Conservation (phyloP, 306 rosid genomes). For the Cercis canadensis region DNA sequence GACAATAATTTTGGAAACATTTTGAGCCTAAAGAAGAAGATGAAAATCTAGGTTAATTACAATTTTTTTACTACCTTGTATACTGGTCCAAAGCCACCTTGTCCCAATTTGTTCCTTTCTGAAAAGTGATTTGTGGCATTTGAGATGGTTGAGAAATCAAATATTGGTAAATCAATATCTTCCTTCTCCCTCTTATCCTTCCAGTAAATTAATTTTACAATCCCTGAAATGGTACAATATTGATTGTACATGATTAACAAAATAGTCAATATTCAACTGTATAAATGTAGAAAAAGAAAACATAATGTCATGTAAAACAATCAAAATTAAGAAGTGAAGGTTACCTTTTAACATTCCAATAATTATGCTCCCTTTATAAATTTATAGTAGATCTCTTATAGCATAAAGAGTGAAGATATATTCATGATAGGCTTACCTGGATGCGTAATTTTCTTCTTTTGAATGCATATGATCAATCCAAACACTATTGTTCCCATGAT, state of each 20-base stretch:
- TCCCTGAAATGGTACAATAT: background rate
- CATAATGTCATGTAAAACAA: too few species aligned
- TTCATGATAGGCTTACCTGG: too few species aligned
- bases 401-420: too few species aligned
- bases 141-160: constrained; percentile 14
- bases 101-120: constrained; percentile 20
- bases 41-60: background rate
- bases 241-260: too few species aligned
- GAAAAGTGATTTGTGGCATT: constrained; percentile 32
- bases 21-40: background rate
- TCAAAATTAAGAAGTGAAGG: too few species aligned
- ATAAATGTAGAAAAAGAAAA: too few species aligned
- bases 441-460: too few species aligned
- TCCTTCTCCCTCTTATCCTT: background rate
- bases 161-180: constrained; percentile 17
- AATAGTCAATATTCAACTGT: too few species aligned
- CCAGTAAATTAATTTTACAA: background rate
- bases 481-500: background rate
- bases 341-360: too few species aligned
- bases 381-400: too few species aligned
- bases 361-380: too few species aligned
- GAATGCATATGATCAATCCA: too few species aligned
- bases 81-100: constrained; percentile 46
- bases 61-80: constrained; percentile 32
- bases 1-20: background rate